Conservation (phyloP, 164 flowering plant species). For the Berberis vulgaris region DNA sequence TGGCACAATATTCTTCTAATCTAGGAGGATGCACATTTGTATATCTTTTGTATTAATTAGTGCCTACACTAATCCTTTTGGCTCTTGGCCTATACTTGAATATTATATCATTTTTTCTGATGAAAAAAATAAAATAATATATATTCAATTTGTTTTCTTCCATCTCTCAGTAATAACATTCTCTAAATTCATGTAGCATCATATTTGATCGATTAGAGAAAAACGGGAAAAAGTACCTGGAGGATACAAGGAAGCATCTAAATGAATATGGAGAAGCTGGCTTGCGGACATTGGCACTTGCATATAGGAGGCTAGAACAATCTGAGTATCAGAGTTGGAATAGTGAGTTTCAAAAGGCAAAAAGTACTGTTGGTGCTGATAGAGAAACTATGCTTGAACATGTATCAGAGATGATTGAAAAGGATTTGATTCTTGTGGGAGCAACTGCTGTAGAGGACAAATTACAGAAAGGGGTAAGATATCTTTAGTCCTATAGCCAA, state of each 20-base stretch:
- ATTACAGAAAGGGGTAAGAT: constrained; percentile 82
- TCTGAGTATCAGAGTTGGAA: constrained; percentile 79
- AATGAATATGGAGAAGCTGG: constrained; percentile 95
- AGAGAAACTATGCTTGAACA: constrained; percentile 81
- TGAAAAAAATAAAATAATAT: background rate
- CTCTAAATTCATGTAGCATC: constrained; percentile 51
- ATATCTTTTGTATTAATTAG: too few relatives aligned
- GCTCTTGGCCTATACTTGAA: too few relatives aligned
- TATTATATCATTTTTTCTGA: too few relatives aligned
- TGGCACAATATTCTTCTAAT: too few relatives aligned
- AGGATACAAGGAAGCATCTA: constrained; percentile 69
- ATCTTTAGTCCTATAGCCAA: background rate
- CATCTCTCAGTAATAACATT: background rate
- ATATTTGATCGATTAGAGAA: constrained; percentile 79
- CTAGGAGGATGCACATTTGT: too few relatives aligned
- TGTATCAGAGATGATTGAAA: constrained; percentile 76
- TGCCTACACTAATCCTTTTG: too few relatives aligned
- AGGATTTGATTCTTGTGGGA: constrained; percentile 84
- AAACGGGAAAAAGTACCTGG: constrained; percentile 67
- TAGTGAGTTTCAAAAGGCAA: constrained; percentile 70
- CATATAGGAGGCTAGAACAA: constrained; percentile 80
- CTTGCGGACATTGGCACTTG: constrained; percentile 90
- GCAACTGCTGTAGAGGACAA: constrained; percentile 99
- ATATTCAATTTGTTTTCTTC: background rate
- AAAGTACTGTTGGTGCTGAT: constrained; percentile 69